phyloP scores from a whole-genome alignment of 2,329 filamentous ascomycete species.

The Byssochlamys sp. region DNA sequence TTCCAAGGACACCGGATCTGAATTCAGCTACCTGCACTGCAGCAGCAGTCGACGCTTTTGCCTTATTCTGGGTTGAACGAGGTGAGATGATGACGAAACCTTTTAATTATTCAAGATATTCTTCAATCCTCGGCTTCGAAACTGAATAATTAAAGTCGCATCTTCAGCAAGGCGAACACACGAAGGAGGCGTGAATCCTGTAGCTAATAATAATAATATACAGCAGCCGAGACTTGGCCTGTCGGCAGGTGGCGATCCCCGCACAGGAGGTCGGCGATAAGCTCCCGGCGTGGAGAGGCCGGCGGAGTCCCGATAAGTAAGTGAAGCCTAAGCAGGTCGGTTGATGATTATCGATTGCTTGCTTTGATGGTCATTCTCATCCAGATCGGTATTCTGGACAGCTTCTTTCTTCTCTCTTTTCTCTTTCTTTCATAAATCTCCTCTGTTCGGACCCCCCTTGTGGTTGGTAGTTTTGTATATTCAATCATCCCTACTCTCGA shows the following conservation, averaged over 20 bases:
- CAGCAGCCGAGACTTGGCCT: not conserved
- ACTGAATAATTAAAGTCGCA: no score
- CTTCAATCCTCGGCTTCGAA: not conserved
- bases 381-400: not conserved
- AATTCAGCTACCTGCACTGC: not conserved
- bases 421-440: not conserved
- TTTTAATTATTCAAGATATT: not conserved
- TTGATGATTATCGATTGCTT: not conserved
- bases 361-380: conserved; percentile 2
- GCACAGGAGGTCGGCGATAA: conserved; percentile 5
- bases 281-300: not conserved
- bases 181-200: not conserved
- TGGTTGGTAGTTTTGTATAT: not conserved
- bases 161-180: no score
- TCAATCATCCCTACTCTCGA: not conserved
- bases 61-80: no score
- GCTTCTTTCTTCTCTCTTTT: not conserved
- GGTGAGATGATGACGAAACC: no score
- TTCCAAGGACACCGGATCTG: not conserved
- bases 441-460: not conserved
- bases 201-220: no score
- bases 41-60: not conserved
- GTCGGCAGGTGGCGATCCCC: conserved; percentile 33
- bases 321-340: conserved; percentile 4
- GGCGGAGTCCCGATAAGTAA: not conserved